Evolutionary conservation across 75 land plant genomes (phyloP).

Genomic region (Adiantum capillusveneris): DNA sequence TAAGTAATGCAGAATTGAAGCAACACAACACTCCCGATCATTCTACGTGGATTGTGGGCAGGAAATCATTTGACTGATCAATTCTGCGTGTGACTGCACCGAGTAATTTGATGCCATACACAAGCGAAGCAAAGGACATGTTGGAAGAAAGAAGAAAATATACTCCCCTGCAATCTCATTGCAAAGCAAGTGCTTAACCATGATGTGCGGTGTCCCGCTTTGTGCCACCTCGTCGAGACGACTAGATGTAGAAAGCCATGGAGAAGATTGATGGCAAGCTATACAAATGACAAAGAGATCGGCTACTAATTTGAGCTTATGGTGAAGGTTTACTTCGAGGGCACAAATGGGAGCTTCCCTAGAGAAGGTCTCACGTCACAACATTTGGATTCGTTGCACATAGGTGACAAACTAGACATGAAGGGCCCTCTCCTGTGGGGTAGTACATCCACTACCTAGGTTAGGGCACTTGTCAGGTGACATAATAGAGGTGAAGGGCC

Average conservation of each 20-base stretch:
- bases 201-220: conserved; percentile 71
- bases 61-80: conserved; percentile 87
- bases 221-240: conserved; percentile 46
- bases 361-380: conserved; percentile 86
- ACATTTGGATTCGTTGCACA: conserved; percentile 42
- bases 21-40: conserved; percentile 64
- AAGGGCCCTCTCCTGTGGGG: conserved; percentile 89
- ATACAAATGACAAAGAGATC: conserved; percentile 48
- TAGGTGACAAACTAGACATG: conserved; percentile 48
- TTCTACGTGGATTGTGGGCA: conserved; percentile 87
- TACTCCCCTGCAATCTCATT: conserved; percentile 48
- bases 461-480: too few species aligned
- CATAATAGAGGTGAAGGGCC: too few species aligned
- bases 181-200: conserved; percentile 37
- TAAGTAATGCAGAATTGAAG: conserved; percentile 56
- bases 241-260: conserved; percentile 72
- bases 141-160: conserved; percentile 64
- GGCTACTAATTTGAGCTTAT: conserved; percentile 81
- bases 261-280: conserved; percentile 67
- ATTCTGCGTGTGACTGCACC: conserved; percentile 84
- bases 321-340: conserved; percentile 73
- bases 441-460: too few species aligned
- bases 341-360: conserved; percentile 54
- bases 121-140: conserved; percentile 70
- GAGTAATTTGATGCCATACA: conserved; percentile 97